Base-by-base conservation (phyloP, 805 yeast species). In the Yarrowia keelungensis region DNA sequence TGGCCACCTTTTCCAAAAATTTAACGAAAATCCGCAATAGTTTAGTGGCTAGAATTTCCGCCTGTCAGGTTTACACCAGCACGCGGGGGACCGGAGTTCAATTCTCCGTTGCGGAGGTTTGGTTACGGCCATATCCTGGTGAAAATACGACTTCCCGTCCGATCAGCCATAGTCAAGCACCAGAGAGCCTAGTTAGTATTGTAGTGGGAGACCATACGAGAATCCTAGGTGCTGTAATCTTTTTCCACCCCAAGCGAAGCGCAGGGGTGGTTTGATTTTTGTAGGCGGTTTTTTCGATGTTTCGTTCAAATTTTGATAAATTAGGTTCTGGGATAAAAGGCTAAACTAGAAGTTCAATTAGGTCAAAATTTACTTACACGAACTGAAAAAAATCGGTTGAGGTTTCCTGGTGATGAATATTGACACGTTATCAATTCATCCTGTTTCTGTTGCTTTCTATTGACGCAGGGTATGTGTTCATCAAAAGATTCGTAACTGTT, bases 41-140 rank as follows among this genome's bases (percentile, higher is more conserved):
- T 76, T 76, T 76, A 77, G 78, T 77, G 79, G 79, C 78, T 75
- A 76, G 79, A 76, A 76, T 76, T 73, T 73, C 78, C 79, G 79
- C 78, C 78, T 76, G 79, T 76, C 79, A 76, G 70, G 51, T 47
- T 16, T 16, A 26, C 16, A 45, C 49, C 56, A 50, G 56, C 56
- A 50, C 56, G 56, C 56, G 56, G 56, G 56, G 56, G 56, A 50
- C 56, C 56, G 56, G 56, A 50, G 56, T 50, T 50, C 56, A 50
- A 50, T 50, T 50, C 56, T 50, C 56, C 56, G 56, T 50, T 50
- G 56, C 56, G 56, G 56, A 50, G 56, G 5, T 2, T 16, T 22
- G 50, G 50, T 46, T 46, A 46, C 50, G 50, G 50, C 50, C 50
- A 46, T 46, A 46, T 46, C 50, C 50, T 46, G 50, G 50, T 46